Evolutionary conservation across 352 stramenopile genomes (phyloP), one percentile per base, ranked within the genome.

Genomic region (Albugo laibachii): DNA sequence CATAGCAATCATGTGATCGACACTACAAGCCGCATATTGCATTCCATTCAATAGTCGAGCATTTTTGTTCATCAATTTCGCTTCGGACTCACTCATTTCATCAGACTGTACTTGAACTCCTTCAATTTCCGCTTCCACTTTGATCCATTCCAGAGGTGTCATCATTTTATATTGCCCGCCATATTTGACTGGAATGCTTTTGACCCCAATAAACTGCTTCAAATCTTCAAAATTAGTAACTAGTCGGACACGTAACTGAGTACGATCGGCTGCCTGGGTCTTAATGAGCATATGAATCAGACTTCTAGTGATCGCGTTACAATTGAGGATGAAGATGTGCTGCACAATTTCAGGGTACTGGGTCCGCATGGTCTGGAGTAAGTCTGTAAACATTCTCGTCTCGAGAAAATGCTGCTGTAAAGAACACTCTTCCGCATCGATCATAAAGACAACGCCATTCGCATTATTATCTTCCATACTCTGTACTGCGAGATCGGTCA

Each of bases 21-120:
- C 69, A 31, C 65, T 80, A 36, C 74, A 80, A 18, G 65, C 63
- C 2, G 74, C 74, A 50, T 87, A 87, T 48, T 87, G 71, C 74
- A 87, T 87, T 44, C 74, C 74, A 38, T 84, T 84, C 20, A 87
- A 59, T 52, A 61, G 54, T 11, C 61, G 55, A 14, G 64, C 65
- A 51, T 80, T 63, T 41, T 63, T 63, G 39, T 63, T 82, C 49
- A 78, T 67, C 36, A 63, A 79, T 21, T 63, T 50, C 35, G 54
- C 39, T 0, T 58, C 54, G 2, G 57, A 54, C 2, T 50, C 12
- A 16, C 46, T 45, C 15, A 24, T 10, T 31, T 31, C 24, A 18
- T 59, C 36, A 5, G 62, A 67, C 24, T 65, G 53, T 13, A 87
- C 46, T 42, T 81, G 69, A 1, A 87, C 69, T 16, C 68, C 62